Evolutionary conservation across 2,329 filamentous ascomycete genomes (phyloP).

Genomic region (Sphaerulina musiva): DNA sequence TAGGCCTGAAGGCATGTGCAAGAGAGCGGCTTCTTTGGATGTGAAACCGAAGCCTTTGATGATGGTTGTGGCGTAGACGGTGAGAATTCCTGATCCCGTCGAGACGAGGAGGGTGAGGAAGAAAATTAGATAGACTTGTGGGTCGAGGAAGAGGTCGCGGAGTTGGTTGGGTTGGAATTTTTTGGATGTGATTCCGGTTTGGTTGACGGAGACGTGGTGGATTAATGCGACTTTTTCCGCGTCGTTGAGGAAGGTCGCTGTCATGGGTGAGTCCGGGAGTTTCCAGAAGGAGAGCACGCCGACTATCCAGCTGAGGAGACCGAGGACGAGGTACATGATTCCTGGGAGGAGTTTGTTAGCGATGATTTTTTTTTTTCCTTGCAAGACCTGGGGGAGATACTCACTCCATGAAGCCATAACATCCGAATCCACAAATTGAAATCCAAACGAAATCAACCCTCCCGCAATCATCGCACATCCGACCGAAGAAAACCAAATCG

Average conservation of each 20-base stretch:
- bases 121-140: conserved; percentile 36
- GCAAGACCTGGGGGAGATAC: too few relatives aligned
- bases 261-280: conserved; percentile 31
- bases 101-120: conserved; percentile 20
- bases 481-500: conserved; percentile 60
- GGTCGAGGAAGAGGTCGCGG: conserved; percentile 54
- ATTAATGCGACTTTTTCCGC: conserved; percentile 41
- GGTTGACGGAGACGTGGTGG: conserved; percentile 40
- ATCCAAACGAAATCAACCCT: conserved; percentile 50
- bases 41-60: conserved; percentile 31
- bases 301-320: conserved; percentile 37
- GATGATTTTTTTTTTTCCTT: background rate
- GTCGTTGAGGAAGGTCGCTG: conserved; percentile 23
- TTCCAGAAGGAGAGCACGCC: conserved; percentile 31
- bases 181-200: conserved; percentile 31
- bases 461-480: conserved; percentile 52
- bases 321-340: conserved; percentile 40
- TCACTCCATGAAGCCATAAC: conserved; percentile 17
- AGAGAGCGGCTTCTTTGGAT: conserved; percentile 27
- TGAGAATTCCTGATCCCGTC: conserved; percentile 39
- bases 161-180: conserved; percentile 47
- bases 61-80: conserved; percentile 32
- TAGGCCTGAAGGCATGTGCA: conserved; percentile 55
- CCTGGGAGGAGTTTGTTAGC: conserved; percentile 6
- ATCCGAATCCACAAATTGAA: conserved; percentile 40